Evolutionary conservation across 345 rosid species (phyloP), one percentile per base, ranked within the genome.

Genomic region (Erodium maritimum): DNA sequence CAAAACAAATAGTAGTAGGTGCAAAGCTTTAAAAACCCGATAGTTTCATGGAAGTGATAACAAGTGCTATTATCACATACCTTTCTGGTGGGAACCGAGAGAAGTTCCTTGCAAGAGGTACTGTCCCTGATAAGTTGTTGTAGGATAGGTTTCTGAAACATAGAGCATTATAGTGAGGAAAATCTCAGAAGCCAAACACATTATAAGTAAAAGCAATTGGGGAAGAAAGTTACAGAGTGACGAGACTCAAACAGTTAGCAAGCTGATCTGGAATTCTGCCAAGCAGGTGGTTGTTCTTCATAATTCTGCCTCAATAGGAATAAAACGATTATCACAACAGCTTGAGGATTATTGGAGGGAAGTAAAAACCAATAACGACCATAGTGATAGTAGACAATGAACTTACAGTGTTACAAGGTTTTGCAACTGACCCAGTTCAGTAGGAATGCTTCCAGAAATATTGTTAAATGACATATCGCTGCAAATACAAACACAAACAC

Each of bases 211-310:
- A 17, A 19, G 34, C 20, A 17, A 56, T 12, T 24, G n/a, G 33
- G 21, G 16, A 21, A 24, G 50, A n/a, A 56, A 66, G 81, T 57
- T 71, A 94, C 99, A 87, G 56, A 61, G 66, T 67, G 29, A 72
- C 4, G 21, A 94, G 90, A 63, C 91, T 81, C 67, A 85, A 82
- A 77, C 97, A 94, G 45, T 82, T 87, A 12, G 84, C 61, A 1
- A 94, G 84, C 74, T 90, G 95, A 50, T 76, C 82, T 0, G 99
- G 99, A 54, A 94, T 87, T 66, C 61, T 79, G 21, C 97, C 99
- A 45, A 75, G 79, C 70, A 94, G 60, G 60, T 76, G 62, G 67
- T 94, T 90, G 73, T 87, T 80, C 59, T 84, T 90, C 59, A 94
- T 65, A 65, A 89, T 74, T 61, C 99, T 94, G 77, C 21, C 68